Base-by-base conservation (phyloP, 352 stramenopile genomes). In the Globisporangium cylindrosporum region DNA sequence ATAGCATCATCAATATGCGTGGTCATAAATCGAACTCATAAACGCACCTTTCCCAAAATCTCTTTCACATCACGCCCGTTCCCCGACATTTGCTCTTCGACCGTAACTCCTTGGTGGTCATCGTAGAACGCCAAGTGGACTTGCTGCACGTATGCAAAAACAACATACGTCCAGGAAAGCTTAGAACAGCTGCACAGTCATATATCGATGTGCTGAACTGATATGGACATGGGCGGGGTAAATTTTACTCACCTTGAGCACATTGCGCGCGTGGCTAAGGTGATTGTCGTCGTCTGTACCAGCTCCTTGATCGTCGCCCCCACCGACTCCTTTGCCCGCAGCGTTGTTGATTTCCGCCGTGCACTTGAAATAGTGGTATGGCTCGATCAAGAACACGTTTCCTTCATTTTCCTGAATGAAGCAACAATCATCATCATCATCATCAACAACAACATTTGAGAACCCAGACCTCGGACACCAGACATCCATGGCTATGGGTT, bases 381-480 rank as follows among this genome's bases (percentile, higher is more conserved):
- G 84, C 68, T 95, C 85, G 51, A 95, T 95, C 38, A 95, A 66
- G 59, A 95, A 91, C 38, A 95, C 88, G 68, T 94, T 95, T 36
- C 77, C 82, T 72, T 91, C 85, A 66, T 95, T 95, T 62, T 95
- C 86, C 74, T 88, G 51, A 27, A 59, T 6, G 46, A 27, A 4
- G 29, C 14, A 46, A 51, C 10, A 6, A 20, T 8, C 46, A 54
- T 53, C 24, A 12, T 9, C 27, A 32, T 32, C 24, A 12, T 9
- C 27, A 32, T 32, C 24, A 12, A 6, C 27, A 53, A 20, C 5
- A 67, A 8, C 22, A 62, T 18, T 41, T 9, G 7, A 51, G 15
- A 51, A 29, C 24, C 49, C 9, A 55, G 6, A 41, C 38, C 4
- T 49, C 57, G 61, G 3, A 14, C 24, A 57, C n/a, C 4, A 29